Base-by-base conservation (phyloP, 306 rosid genomes). In the Datisca glomerata region DNA sequence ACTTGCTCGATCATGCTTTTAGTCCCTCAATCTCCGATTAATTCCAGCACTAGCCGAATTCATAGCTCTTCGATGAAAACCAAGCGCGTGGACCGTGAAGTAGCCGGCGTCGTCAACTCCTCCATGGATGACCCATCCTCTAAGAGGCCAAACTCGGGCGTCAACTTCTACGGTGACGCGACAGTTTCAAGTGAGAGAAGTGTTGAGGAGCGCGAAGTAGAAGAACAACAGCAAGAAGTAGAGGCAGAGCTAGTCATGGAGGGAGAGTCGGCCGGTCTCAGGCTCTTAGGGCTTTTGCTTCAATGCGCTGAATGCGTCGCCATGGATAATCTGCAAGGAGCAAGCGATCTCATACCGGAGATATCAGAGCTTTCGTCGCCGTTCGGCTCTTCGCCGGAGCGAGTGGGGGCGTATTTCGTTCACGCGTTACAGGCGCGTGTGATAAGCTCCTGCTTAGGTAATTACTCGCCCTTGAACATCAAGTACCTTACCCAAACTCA, bases 251-350 rank as follows among this genome's bases (percentile, higher is more conserved):
- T 34, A 0, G 31, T 43, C 9, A 53, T 57, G 1, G 75, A 60
- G 24, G 64, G 57, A 0, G 93, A 87, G 21, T 77, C 95, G 4
- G 65, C 59, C 1, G 95, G 98, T 0, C 48, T 89, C 12, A 70
- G 79, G 29, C 75, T 89, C 6, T 53, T 89, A 0, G 95, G 98
- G 0, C 79, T 89, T 1, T 63, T 89, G 6, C 83, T 89, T 0
- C 98, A 84, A 72, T 89, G 98, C 64, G 98, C 98, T 1, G 98
- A 89, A 84, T 70, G 77, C 59, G 81, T 89, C 1, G 91, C 98
- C 31, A 66, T 70, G 75, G 86, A 89, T 7, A 72, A 72, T 9
- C 79, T 89, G 18, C 67, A 77, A 36, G 68, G 75, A 20, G 95
- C 98, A 17, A 64, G 59, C 64, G 86, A 80, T 55, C 78, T 89